Conservation (phyloP, 495 filamentous ascomycete genomes). For the Penicillium robsamsonii region DNA sequence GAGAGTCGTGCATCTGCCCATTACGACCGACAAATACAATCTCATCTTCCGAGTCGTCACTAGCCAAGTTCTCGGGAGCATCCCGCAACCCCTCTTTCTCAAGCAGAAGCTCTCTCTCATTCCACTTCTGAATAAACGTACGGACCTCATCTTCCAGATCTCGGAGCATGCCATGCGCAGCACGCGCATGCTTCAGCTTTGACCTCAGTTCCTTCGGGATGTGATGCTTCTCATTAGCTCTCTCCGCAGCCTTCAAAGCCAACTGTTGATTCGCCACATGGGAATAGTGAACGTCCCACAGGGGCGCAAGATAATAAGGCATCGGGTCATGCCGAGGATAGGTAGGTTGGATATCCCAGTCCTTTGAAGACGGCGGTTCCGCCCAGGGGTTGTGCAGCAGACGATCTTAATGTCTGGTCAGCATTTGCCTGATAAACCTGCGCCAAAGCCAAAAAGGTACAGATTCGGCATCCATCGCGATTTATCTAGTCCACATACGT, state of each 20-base stretch:
- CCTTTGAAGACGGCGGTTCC: slow-evolving; percentile 72
- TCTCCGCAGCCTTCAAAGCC: slow-evolving; percentile 39
- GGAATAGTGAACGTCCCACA: slow-evolving; percentile 75
- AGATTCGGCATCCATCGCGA: not conserved
- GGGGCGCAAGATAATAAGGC: slow-evolving; percentile 83
- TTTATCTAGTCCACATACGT: slow-evolving; percentile 20
- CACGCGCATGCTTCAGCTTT: slow-evolving; percentile 68
- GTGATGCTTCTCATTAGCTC: slow-evolving; percentile 40
- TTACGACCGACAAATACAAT: slow-evolving; percentile 88
- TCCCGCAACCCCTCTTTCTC: slow-evolving; percentile 49
- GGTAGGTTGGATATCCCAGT: slow-evolving; percentile 79
- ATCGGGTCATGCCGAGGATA: slow-evolving; percentile 67
- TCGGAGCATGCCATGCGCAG: slow-evolving; percentile 63
- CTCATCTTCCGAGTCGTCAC: slow-evolving; percentile 73
- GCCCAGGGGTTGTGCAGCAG: slow-evolving; percentile 84
- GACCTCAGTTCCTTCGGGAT: slow-evolving; percentile 52
- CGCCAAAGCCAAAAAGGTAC: not conserved
- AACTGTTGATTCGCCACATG: slow-evolving; percentile 36
- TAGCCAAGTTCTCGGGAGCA: slow-evolving; percentile 50
- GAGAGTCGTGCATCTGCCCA: slow-evolving; percentile 67
- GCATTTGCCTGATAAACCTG: slow-evolving; percentile 4
- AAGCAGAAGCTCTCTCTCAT: slow-evolving; percentile 42
- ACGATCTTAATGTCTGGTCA: slow-evolving; percentile 57
- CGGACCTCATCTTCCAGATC: slow-evolving; percentile 64
- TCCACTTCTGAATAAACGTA: slow-evolving; percentile 59